These are phyloP conservation scores for Royoungia palumana DNA, from an alignment of 768 basidiomycete genomes.

Conservation along the genomic window DNA sequence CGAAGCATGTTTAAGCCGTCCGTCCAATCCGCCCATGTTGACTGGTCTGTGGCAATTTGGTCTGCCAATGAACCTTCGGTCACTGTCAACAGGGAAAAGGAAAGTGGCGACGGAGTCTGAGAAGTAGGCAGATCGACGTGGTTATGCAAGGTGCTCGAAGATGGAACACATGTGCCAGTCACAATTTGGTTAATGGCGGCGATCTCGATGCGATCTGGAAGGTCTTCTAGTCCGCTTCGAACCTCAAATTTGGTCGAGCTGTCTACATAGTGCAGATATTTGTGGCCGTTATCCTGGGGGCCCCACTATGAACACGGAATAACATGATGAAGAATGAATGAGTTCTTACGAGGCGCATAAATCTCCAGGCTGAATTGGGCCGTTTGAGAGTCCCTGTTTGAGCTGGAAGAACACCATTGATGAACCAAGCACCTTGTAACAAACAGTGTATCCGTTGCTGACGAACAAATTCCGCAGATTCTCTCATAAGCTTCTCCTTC, in stretches of 20 bases:
- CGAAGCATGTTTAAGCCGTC: slow-evolving; percentile 89
- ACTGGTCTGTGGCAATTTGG: slow-evolving; percentile 72
- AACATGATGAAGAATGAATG: neutral
- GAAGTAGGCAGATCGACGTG: slow-evolving; percentile 56
- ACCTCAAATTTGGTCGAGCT: slow-evolving; percentile 76
- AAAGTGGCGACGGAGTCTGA: slow-evolving; percentile 61
- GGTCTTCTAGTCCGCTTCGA: slow-evolving; percentile 78
- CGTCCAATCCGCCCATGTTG: slow-evolving; percentile 90
- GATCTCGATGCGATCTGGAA: slow-evolving; percentile 84
- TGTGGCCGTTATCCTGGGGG: slow-evolving; percentile 69
- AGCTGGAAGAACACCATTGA: slow-evolving; percentile 63
- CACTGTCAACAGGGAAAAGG: slow-evolving; percentile 71
- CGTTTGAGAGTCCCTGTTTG: slow-evolving; percentile 46
- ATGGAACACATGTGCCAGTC: slow-evolving; percentile 68
- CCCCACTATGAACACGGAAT: neutral
- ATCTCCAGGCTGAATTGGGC: slow-evolving; percentile 73
- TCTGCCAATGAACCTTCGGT: slow-evolving; percentile 74
- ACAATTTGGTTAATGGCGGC: slow-evolving; percentile 76
- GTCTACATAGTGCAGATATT: slow-evolving; percentile 84
- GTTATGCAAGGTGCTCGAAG: slow-evolving; percentile 61
- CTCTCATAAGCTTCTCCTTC: slow-evolving; percentile 80
- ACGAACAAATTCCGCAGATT: slow-evolving; percentile 86
- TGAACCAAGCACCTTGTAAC: slow-evolving; percentile 89
- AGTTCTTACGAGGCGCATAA: slow-evolving; percentile 70
- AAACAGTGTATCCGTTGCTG: slow-evolving; percentile 88